Evolutionary conservation across 2,329 filamentous ascomycete genomes (phyloP).

Genomic region (Penicillium digitatum): DNA sequence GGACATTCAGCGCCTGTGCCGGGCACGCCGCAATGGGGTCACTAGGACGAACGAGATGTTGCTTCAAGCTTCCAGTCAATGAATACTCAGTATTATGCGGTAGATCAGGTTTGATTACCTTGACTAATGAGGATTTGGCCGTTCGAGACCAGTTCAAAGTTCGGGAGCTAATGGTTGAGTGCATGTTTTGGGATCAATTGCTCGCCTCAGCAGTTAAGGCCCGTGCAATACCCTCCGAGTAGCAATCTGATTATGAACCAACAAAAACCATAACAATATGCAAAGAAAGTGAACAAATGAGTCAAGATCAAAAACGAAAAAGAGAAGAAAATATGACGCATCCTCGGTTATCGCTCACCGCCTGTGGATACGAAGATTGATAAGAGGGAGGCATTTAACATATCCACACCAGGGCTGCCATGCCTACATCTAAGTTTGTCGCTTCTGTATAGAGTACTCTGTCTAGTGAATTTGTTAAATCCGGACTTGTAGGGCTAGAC

Average conservation of each 20-base stretch:
- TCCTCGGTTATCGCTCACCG: constrained; percentile 9
- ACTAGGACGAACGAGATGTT: constrained; percentile 19
- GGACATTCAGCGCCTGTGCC: constrained; percentile 17
- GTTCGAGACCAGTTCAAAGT: constrained; percentile 32
- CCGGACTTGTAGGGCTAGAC: not conserved
- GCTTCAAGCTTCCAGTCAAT: constrained; percentile 17
- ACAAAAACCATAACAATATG: constrained; percentile 9
- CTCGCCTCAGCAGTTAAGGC: not conserved
- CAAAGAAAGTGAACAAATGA: not conserved
- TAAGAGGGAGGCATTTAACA: constrained; percentile 8
- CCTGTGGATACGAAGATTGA: constrained; percentile 11
- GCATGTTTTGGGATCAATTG: not conserved
- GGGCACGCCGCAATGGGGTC: constrained; percentile 11
- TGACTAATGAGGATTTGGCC: constrained; percentile 27
- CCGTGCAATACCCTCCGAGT: not conserved
- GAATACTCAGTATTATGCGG: not conserved
- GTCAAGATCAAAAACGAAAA: constrained; percentile 4
- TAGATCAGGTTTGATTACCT: constrained; percentile 21
- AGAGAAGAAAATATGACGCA: constrained; percentile 9
- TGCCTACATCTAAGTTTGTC: too few relatives aligned
- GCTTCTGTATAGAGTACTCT: too few relatives aligned
- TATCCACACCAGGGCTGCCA: not conserved
- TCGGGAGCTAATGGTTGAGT: constrained; percentile 35
- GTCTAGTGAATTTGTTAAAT: too few relatives aligned
- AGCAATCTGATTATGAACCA: constrained; percentile 9